Evolutionary conservation across 768 basidiomycete genomes (phyloP), one percentile per base, ranked within the genome.

Genomic region (Artomyces pyxidatus): DNA sequence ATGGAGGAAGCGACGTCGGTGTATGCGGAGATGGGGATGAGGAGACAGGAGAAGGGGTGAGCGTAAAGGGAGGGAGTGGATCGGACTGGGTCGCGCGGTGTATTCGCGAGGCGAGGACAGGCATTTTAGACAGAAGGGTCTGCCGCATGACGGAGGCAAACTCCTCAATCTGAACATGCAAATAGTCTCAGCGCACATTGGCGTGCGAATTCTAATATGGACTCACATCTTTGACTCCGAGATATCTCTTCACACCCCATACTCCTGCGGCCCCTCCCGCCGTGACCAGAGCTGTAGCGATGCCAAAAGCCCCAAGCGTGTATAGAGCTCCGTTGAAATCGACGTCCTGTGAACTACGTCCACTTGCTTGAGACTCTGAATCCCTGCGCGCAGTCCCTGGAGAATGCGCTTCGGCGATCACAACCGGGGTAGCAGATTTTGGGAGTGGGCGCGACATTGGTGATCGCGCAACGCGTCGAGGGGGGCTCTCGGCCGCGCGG

Each of bases 271-370:
- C 61, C 0, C 75, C 82, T 22, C 74, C 68, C 3, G 71, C 62
- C 0, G 71, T 57, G 22, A 86, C 84, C 28, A 83, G 58, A 9
- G 74, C 58, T 0, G 85, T 87, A 4, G 85, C 83, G 37, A 85
- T 71, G 3, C 73, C 68, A 35, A 88, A 79, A 0, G 85, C 85
- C 55, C 83, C 83, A 4, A 75, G 66, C 1, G 76, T 74, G 54
- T 80, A 73, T 2, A 84, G 48, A 0, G 74, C 74, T 0, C 71
- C 76, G 39, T 76, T 77, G 56, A 75, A 73, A 30, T 66, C 61
- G 49, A 71, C 70, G 5, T 56, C 59, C 26, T 19, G 37, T 5
- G 51, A 41, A 23, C 3, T 1, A 37, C 22, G 5, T 12, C 32
- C 7, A 17, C 32, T 17, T 14, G 32, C 32, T 35, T 17, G 32